phyloP scores from a whole-genome alignment of 192 early-diverging fungal species.

The Linnemannia elongata region DNA sequence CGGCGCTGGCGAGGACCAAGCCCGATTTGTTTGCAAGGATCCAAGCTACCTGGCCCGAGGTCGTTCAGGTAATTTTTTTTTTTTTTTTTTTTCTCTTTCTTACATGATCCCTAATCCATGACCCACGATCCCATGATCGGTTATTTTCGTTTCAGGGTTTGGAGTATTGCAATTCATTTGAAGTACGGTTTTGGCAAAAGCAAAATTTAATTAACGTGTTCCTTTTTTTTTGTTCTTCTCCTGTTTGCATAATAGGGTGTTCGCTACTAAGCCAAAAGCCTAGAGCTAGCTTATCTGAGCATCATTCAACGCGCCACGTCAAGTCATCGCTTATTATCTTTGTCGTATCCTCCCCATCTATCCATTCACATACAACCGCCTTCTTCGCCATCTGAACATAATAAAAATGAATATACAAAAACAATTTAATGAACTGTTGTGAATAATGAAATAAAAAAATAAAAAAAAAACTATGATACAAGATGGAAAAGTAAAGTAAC shows the following conservation, averaged over 20 bases:
- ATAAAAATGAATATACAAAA: background rate
- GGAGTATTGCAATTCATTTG: no score
- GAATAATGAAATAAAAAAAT: background rate
- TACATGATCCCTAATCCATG: no score
- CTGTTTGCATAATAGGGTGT: constrained; percentile 21
- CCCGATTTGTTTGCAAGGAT: constrained; percentile 52
- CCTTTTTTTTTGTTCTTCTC: no score
- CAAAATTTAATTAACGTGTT: background rate
- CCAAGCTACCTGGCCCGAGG: constrained; percentile 49
- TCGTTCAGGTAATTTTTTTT: constrained; percentile 54
- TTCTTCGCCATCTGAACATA: background rate
- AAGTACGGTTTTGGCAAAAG: no score
- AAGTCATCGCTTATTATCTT: background rate
- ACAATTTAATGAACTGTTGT: constrained; percentile 4
- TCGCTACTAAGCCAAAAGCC: constrained; percentile 7
- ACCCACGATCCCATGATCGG: no score
- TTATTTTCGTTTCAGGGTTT: no score
- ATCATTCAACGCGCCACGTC: no score
- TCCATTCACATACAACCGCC: background rate
- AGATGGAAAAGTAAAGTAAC: background rate
- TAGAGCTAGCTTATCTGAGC: background rate
- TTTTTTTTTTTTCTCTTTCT: background rate
- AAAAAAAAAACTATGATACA: background rate
- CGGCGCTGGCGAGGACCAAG: constrained; percentile 69
- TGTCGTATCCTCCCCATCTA: background rate